phyloP scores from a whole-genome alignment of 2,329 filamentous ascomycete species.

The Aspergillus alliaceus region DNA sequence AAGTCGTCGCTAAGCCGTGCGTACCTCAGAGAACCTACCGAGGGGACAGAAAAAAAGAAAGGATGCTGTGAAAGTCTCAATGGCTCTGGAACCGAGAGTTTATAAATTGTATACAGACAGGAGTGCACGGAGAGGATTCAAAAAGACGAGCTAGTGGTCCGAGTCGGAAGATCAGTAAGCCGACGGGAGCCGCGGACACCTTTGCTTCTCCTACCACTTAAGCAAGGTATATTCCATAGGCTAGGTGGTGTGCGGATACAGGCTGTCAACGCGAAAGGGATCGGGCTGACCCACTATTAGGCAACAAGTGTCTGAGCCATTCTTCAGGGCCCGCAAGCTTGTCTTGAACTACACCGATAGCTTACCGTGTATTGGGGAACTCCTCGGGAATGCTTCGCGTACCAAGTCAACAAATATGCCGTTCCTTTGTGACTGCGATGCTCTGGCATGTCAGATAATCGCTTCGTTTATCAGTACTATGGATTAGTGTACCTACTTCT shows the following conservation, averaged over 20 bases:
- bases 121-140: too few species aligned
- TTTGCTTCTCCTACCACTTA: conserved; percentile 61
- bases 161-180: conserved; percentile 3
- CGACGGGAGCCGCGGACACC: not conserved
- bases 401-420: conserved; percentile 83
- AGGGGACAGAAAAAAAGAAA: too few species aligned
- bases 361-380: conserved; percentile 61
- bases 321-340: conserved; percentile 59
- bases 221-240: conserved; percentile 51
- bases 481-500: conserved; percentile 93
- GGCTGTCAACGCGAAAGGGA: not conserved
- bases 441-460: conserved; percentile 64
- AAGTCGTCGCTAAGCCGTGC: too few species aligned
- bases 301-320: conserved; percentile 45
- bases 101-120: too few species aligned
- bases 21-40: not conserved
- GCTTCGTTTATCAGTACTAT: conserved; percentile 85
- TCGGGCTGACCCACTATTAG: conserved; percentile 23
- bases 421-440: conserved; percentile 87
- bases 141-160: not conserved
- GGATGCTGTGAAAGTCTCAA: too few species aligned
- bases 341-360: conserved; percentile 75
- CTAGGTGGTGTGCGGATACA: conserved; percentile 29
- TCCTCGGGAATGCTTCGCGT: conserved; percentile 26
- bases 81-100: too few species aligned